These are phyloP conservation scores for Ophioceras dolichostomum DNA, from an alignment of 2,329 filamentous ascomycete genomes.

Conservation along the genomic window DNA sequence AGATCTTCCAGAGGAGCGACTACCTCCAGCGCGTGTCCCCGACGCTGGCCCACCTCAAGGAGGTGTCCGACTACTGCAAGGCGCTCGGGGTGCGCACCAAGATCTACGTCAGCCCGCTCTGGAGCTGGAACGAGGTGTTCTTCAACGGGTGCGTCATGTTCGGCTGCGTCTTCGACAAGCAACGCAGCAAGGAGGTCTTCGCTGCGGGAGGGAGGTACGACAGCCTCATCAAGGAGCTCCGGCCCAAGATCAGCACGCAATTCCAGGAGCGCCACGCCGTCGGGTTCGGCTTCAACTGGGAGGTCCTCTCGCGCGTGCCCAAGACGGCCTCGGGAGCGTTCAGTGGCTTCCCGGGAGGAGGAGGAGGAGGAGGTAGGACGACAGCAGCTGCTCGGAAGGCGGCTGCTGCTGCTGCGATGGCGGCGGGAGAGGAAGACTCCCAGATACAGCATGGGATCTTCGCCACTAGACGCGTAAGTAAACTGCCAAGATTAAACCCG, in stretches of 20 bases:
- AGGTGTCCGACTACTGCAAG: conserved; percentile 65
- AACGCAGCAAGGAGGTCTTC: conserved; percentile 76
- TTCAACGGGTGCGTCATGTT: conserved; percentile 80
- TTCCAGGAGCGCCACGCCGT: conserved; percentile 67
- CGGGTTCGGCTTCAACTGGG: conserved; percentile 85
- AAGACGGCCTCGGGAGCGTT: too few species aligned
- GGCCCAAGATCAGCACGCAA: conserved; percentile 52
- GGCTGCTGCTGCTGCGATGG: too few species aligned
- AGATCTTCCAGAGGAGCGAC: conserved; percentile 48
- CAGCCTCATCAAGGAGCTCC: conserved; percentile 71
- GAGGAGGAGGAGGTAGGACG: conserved; percentile 30
- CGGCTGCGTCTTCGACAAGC: conserved; percentile 76
- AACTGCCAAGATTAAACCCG: too few species aligned
- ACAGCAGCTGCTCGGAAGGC: conserved; percentile 57
- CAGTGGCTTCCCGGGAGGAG: too few species aligned
- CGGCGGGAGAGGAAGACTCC: too few species aligned
- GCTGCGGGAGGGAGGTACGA: conserved; percentile 93
- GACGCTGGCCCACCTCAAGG: conserved; percentile 67
- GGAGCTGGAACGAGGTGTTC: conserved; percentile 83
- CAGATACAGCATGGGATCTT: too few species aligned
- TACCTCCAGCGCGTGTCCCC: conserved; percentile 63
- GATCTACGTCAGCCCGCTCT: conserved; percentile 73
- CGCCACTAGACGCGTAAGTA: conserved; percentile 48
- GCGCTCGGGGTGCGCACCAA: conserved; percentile 64
- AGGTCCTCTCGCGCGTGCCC: conserved; percentile 59